Evolutionary conservation across 164 flowering plant species (phyloP), one percentile per base, ranked within the genome.

Genomic region (Sextonia rubra): DNA sequence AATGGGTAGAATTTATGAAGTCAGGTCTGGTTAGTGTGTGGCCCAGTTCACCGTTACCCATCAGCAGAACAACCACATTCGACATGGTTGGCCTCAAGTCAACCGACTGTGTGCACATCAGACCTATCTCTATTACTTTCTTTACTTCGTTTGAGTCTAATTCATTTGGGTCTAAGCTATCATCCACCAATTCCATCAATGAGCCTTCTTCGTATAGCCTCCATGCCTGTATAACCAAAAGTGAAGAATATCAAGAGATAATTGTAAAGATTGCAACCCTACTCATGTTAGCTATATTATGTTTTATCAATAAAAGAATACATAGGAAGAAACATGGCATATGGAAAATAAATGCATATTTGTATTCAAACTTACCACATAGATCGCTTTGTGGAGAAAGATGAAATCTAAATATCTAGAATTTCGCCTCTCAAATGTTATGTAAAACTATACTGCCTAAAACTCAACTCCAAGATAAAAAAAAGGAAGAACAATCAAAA

Each of bases 71-170:
- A 6, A 80, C 77, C 1, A 83, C 81, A 74, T 83, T 85, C 15
- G 88, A 83, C 88, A 85, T 85, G 9, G 83, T 72, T 7, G 88
- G 88, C 74, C 88, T 82, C 20, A 44, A 26, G 26, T 79, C 63
- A 63, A 76, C 71, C 11, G 86, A 60, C 66, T 83, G 88, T 30
- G 83, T 83, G 77, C 88, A 85, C 74, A n/a, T n/a, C n/a, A n/a
- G n/a, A 27, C 79, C 86, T 26, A 85, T 78, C 77, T 80, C 80
- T 27, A 85, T 80, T 15, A 77, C 56, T 44, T 69, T 85, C 71
- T 75, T 82, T 25, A 74, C 72, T 2, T 79, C 81, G 68, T 76
- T 81, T 15, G 68, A 37, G 7, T 70, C 62, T 18, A 74, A 80
- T 18, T 80, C 83, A 23, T 68, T 62, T 12, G 78, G 44, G 66